Evolutionary conservation across 2,329 filamentous ascomycete species (phyloP), one percentile per base, ranked within the genome.

Genomic region (Tolypocladium capitatum): DNA sequence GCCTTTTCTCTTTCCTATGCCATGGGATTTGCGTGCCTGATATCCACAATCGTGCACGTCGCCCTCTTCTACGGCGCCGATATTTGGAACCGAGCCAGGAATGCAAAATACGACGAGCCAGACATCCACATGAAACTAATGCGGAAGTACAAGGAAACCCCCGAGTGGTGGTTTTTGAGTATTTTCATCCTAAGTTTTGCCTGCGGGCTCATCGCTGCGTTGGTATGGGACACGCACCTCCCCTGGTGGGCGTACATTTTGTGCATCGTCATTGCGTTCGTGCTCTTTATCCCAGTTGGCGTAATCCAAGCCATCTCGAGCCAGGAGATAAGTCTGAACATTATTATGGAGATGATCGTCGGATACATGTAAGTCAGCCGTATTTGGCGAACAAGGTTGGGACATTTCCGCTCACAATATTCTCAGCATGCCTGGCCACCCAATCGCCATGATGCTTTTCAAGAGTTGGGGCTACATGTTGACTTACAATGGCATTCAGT

Each of bases 81-180:
- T 28, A 68, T 80, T 31, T 53, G 59, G 50, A 51, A 55, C 14
- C 61, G 64, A 10, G 57, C 58, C 27, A 54, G 54, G 42, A 56
- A 57, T 32, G 60, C 59, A 14, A 57, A 59, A 28, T 59, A 60
- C 40, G 61, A 75, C 18, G 69, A 73, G 46, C 63, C 64, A 8
- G 75, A 78, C 55, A 59, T 78, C 5, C 75, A 78, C 52, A 61
- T 66, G 38, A 69, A 69, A 48, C 65, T 81, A 46, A 81, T 81
- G 76, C 56, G 63, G 28, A 73, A 70, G 48, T 82, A 79, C 56
- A 68, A 69, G 49, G 63, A 74, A 32, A 72, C 71, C 0, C 78
- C 78, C 0, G 59, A 71, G 32, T 80, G 73, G 73, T 81, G 77
- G 76, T 81, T 78, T 51, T 53, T 57, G 0, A 52, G 51, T 4